Percentiles rank a stretch among this genome's conserved stretches.
phyloP scores from a whole-genome alignment of 768 basidiomycete genomes.

The Kondoa subrosea region DNA sequence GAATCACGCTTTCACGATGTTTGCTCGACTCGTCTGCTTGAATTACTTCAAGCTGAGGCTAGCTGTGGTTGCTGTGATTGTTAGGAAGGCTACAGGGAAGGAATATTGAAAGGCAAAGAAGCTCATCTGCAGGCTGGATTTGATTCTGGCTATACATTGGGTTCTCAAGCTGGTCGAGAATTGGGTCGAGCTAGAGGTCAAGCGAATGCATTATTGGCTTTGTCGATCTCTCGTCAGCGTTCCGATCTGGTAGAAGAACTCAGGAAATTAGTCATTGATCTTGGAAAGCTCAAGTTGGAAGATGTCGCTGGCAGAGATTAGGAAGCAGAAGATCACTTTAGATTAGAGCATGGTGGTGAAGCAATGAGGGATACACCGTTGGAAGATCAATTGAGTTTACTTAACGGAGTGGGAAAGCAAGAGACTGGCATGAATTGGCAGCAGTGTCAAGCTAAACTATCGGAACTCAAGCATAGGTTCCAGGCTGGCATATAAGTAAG shows the following conservation, averaged over 20 bases:
- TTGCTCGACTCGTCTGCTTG: too few species aligned
- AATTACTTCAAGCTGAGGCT: neutral
- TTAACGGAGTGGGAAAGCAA: neutral
- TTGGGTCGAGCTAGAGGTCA: conserved; percentile 62
- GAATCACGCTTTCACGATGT: neutral
- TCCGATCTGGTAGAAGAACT: conserved; percentile 33
- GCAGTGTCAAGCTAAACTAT: too few species aligned
- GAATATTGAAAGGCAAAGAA: conserved; percentile 83
- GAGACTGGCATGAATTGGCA: neutral
- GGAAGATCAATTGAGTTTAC: neutral
- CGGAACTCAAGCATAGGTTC: too few species aligned
- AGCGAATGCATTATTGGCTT: conserved; percentile 44
- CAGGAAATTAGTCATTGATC: conserved; percentile 41
- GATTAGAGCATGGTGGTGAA: conserved; percentile 28
- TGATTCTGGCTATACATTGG: conserved; percentile 61
- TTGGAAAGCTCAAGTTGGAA: conserved; percentile 48
- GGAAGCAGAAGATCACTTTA: conserved; percentile 60
- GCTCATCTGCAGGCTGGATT: conserved; percentile 74
- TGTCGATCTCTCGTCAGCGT: conserved; percentile 26
- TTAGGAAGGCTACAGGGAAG: conserved; percentile 89
- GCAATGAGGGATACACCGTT: neutral
- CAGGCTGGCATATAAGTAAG: too few species aligned
- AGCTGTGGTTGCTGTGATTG: neutral
- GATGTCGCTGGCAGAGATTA: conserved; percentile 59
- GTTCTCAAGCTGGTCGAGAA: conserved; percentile 57